Conservation (phyloP, 495 filamentous ascomycete genomes). For the Penicillium salamii region DNA sequence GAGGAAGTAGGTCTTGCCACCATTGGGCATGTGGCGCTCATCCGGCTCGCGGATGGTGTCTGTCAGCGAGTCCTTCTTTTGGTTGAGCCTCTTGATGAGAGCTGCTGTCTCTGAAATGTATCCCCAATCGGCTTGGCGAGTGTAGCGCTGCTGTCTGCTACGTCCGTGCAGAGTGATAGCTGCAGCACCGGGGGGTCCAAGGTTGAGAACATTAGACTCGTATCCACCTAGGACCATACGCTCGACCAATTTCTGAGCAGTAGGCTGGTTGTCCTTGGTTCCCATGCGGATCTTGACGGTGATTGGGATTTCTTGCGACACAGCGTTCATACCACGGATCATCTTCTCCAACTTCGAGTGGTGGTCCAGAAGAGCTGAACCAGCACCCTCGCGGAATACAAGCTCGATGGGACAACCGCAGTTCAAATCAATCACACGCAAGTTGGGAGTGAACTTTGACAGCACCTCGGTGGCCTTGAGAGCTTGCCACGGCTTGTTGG, state of each 20-base stretch:
- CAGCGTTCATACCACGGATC: slow-evolving; percentile 88
- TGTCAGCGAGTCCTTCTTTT: slow-evolving; percentile 54
- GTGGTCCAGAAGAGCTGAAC: slow-evolving; percentile 88
- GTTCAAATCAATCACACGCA: slow-evolving; percentile 90
- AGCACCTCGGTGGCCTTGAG: slow-evolving; percentile 83
- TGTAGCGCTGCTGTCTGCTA: slow-evolving; percentile 92
- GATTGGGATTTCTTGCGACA: slow-evolving; percentile 83
- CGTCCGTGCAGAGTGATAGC: slow-evolving; percentile 93
- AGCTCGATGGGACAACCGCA: slow-evolving; percentile 96
- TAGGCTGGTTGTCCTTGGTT: slow-evolving; percentile 74
- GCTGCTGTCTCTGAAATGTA: slow-evolving; percentile 91
- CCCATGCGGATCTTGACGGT: slow-evolving; percentile 94
- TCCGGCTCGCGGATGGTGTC: slow-evolving; percentile 82
- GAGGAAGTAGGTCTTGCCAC: slow-evolving; percentile 75
- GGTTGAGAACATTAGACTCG: slow-evolving; percentile 56
- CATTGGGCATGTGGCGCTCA: slow-evolving; percentile 57
- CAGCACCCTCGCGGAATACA: slow-evolving; percentile 79
- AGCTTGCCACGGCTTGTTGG: slow-evolving; percentile 82
- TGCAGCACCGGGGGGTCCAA: slow-evolving; percentile 75
- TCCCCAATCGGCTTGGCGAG: slow-evolving; percentile 80
- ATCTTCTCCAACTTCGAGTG: slow-evolving; percentile 85
- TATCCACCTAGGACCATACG: slow-evolving; percentile 75
- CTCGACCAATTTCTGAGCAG: slow-evolving; percentile 74
- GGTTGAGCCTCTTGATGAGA: slow-evolving; percentile 73
- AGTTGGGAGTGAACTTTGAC: slow-evolving; percentile 67